Base-by-base conservation (phyloP, 2,329 filamentous ascomycete species). In the Cordyceps javanica region DNA sequence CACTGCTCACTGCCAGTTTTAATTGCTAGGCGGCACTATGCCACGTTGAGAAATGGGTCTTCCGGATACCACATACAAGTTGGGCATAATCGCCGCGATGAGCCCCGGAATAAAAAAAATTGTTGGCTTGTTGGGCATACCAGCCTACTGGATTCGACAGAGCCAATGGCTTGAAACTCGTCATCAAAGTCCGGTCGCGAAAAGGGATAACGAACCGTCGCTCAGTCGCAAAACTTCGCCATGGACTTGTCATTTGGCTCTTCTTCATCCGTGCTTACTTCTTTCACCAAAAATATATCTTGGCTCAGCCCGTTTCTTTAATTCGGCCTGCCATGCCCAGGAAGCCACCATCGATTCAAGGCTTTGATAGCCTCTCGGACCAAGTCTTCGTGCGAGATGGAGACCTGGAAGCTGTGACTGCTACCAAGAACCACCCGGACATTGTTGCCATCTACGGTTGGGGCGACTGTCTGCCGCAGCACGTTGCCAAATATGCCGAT, bases 371-470 rank as follows among this genome's bases (percentile, higher is more conserved):
- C 62, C 67, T 81, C 60, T 75, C 72, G 44, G 70, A 77, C 54
- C 77, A 80, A 51, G 72, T 82, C 59, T 78, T 74, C 60, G 65
- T 80, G 55, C 74, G 74, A 45, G 67, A 72, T 11, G 67, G 72
- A 42, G 66, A 71, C 14, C 50, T 62, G 5, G 60, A 66, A 21
- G 62, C 63, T 7, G 38, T 62, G 4, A 54, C 62, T 6, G 57
- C 64, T n/a, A 8, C 19, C 5, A 36, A 60, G 6, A 52, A 63
- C 26, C 68, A 76, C 50, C 78, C 78, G 3, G 71, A 74, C 19
- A 76, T 74, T 6, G 70, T 83, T 44, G 64, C 83, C 46, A 72
- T 85, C 59, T 84, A 77, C 66, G 76, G 80, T 63, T 85, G 81
- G 82, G 80, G 82, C 54, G 82, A 85, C 60, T 79, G 77, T 23